Evolutionary conservation across 2,329 filamentous ascomycete genomes (phyloP), one percentile per base, ranked within the genome.

Genomic region (Sarocladium oryzae): DNA sequence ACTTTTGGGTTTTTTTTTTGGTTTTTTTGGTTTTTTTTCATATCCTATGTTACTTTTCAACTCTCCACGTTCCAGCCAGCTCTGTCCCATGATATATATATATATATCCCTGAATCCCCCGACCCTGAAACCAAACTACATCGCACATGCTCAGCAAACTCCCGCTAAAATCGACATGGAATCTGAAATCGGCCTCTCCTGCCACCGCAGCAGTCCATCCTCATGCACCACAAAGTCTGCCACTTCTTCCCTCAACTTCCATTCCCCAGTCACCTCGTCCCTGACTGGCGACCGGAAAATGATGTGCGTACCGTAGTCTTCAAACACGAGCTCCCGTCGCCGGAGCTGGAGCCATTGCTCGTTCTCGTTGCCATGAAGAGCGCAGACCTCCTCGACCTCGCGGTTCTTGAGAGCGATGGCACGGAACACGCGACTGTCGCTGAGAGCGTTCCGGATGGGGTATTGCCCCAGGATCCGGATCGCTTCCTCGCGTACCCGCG

Each of bases 401-500:
- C 61, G 57, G 55, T 71, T 71, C 48, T 65, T 65, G 2, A 68
- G 52, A 1, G 65, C 66, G 45, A 74, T 68, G 4, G 69, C 70
- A 1, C 64, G 56, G 40, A 72, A 68, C 1, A 70, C 61, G 13
- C 67, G 62, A 43, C 66, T 72, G 53, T 74, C 71, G 20, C 71
- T 68, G 8, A 75, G 63, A 2, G 69, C 71, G 53, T 75, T 73
- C 26, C 69, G 64, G 2, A 71, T 65, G 2, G 71, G 71, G 24
- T 73, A 70, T 43, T 64, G 57, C 3, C 61, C 61, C 15, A 75
- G 59, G 16, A 75, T 67, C 8, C 66, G 61, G 13, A 69, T 66
- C 7, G 73, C 66, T 4, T 73, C 67, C 5, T 66, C 63, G 11
- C 70, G 62, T 4, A 75, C 66, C 0, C 57, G 53, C 3, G 61